These are phyloP conservation scores for Pythium aquatile DNA, from an alignment of 352 stramenopile species.

Conservation along the genomic window DNA sequence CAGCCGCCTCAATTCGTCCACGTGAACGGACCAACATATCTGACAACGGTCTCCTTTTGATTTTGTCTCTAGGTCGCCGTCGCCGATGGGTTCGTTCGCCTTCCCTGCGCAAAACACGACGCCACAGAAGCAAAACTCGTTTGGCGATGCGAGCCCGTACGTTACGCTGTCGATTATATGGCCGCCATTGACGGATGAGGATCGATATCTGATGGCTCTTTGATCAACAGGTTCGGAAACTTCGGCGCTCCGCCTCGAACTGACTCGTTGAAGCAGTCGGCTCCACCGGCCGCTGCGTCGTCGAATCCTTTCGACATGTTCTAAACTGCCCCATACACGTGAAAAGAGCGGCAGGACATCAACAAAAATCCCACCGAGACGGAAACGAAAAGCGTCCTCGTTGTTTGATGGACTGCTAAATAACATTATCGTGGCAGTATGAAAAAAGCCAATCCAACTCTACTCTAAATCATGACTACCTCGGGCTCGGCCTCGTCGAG, in stretches of 20 bases:
- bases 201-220: background rate
- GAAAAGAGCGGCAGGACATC: background rate
- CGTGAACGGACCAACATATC: conserved; percentile 7
- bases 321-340: conserved; percentile 31
- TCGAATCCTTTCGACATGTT: conserved; percentile 87
- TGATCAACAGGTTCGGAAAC: conserved; percentile 43
- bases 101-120: conserved; percentile 31
- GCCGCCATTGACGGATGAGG: no score
- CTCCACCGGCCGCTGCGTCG: conserved; percentile 29
- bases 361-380: background rate
- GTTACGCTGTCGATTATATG: conserved; percentile 11
- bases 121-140: conserved; percentile 32
- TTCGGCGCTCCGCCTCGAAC: conserved; percentile 41
- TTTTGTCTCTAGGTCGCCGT: conserved; percentile 22
- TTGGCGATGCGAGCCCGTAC: conserved; percentile 50
- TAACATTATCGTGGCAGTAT: conserved; percentile 14
- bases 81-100: conserved; percentile 41
- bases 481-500: conserved; percentile 1
- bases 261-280: conserved; percentile 29
- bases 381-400: background rate
- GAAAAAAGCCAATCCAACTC: background rate
- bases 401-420: conserved; percentile 6
- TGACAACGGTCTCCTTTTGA: conserved; percentile 3
- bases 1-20: conserved; percentile 12
- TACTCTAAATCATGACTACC: conserved; percentile 8